Conservation (phyloP, 805 yeast species). For the Starmerella apicola region DNA sequence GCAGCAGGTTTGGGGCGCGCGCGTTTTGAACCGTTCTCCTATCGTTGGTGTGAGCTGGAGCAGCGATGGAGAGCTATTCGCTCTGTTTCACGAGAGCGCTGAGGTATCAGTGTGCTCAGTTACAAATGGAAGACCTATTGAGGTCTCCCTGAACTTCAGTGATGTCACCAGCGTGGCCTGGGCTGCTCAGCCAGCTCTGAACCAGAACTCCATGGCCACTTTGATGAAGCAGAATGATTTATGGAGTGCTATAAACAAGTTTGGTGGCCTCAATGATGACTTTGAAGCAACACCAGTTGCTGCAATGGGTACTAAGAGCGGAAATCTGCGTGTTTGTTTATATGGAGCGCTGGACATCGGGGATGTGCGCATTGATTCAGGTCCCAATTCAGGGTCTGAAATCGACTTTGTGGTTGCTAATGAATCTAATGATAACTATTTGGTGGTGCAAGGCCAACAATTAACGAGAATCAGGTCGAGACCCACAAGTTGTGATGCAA, state of each 20-base stretch:
- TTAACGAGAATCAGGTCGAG: background rate
- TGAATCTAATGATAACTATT: conserved; percentile 5
- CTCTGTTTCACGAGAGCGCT: conserved; percentile 36
- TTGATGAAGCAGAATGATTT: background rate
- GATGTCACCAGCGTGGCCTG: conserved; percentile 4
- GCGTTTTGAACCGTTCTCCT: conserved; percentile 8
- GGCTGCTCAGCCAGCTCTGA: background rate
- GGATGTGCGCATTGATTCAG: conserved; percentile 7
- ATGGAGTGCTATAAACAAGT: background rate
- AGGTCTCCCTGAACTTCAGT: background rate
- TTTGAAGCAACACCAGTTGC: conserved; percentile 16
- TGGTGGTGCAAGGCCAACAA: conserved; percentile 6
- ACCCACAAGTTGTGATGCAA: background rate
- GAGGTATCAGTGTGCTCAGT: conserved; percentile 35
- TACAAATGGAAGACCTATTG: conserved; percentile 33
- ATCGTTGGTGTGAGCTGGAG: conserved; percentile 26
- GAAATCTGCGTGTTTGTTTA: conserved; percentile 24
- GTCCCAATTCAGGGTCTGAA: background rate
- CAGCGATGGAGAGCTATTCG: conserved; percentile 32
- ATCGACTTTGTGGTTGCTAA: conserved; percentile 3
- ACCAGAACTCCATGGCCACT: background rate
- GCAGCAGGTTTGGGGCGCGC: conserved; percentile 20
- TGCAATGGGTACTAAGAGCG: conserved; percentile 23
- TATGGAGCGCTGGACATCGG: conserved; percentile 29
- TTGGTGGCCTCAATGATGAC: background rate